Percentiles rank a stretch among this genome's conserved stretches.
Evolutionary conservation across 176 grass and related monocot genomes (phyloP).

Genomic region (Zoysia japonica): DNA sequence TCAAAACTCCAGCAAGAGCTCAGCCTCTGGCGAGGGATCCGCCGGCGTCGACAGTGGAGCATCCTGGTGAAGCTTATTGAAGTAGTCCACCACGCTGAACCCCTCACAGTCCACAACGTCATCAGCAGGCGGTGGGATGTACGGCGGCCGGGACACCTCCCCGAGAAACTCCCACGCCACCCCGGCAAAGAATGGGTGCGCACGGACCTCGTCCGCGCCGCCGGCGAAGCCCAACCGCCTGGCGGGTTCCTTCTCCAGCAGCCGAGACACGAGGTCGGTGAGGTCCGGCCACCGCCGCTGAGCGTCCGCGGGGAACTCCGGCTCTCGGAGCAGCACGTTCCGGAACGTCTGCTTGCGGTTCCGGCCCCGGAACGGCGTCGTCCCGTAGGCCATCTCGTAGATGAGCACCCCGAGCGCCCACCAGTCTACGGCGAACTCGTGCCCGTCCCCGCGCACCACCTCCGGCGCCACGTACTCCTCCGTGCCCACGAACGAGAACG

Average conservation of each 20-base stretch:
- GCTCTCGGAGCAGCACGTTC: conserved; percentile 76
- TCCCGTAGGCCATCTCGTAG: conserved; percentile 87
- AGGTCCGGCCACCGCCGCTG: conserved; percentile 64
- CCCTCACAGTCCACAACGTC: conserved; percentile 34
- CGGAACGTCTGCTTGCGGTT: conserved; percentile 84
- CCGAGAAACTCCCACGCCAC: conserved; percentile 75
- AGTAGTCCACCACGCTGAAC: conserved; percentile 67
- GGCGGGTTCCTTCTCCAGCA: conserved; percentile 60
- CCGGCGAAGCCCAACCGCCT: conserved; percentile 62
- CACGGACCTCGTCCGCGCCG: conserved; percentile 68
- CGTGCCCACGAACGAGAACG: conserved; percentile 92
- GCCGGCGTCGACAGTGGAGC: conserved; percentile 19
- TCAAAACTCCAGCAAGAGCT: conserved; percentile 48
- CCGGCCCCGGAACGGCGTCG: conserved; percentile 83
- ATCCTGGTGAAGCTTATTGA: conserved; percentile 48
- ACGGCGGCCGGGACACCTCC: conserved; percentile 79
- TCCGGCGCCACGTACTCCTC: conserved; percentile 98
- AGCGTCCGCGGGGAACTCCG: conserved; percentile 50
- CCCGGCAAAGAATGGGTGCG: conserved; percentile 79
- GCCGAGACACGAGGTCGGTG: conserved; percentile 60
- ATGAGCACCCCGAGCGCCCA: conserved; percentile 84
- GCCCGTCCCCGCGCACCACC: conserved; percentile 85
- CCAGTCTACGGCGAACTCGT: conserved; percentile 95
- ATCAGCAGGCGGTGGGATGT: conserved; percentile 59
- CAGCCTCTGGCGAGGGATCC: conserved; percentile 38